Evolutionary conservation across 2,329 filamentous ascomycete genomes (phyloP).

Genomic region (Neofusicoccum sp.): DNA sequence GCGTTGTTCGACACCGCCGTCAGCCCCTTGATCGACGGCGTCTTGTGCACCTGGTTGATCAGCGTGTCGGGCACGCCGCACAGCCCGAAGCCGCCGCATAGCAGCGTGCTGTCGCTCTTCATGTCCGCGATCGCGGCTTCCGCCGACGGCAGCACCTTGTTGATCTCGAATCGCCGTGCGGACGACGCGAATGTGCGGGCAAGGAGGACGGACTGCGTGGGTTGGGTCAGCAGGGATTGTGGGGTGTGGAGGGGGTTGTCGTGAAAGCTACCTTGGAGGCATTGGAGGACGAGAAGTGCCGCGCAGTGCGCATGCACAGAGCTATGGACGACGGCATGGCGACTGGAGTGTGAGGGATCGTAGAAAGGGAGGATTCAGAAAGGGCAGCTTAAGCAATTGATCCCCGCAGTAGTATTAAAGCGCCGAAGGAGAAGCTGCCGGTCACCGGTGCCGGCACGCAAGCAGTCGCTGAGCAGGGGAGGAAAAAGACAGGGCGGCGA

Average conservation of each 20-base stretch:
- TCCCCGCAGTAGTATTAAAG: not conserved
- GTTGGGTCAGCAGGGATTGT: not conserved
- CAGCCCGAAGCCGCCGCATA: constrained; percentile 44
- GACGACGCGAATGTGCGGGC: constrained; percentile 40
- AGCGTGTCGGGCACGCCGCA: constrained; percentile 43
- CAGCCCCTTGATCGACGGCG: constrained; percentile 53
- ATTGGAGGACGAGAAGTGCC: constrained; percentile 9
- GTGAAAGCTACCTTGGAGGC: constrained; percentile 11
- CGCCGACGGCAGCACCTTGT: constrained; percentile 43
- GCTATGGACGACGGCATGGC: constrained; percentile 17
- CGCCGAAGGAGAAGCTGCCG: not conserved
- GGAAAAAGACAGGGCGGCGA: not conserved
- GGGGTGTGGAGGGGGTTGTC: not conserved
- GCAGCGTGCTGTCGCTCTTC: constrained; percentile 39
- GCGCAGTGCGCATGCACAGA: constrained; percentile 20
- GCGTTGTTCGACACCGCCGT: constrained; percentile 84
- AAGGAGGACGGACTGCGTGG: constrained; percentile 24
- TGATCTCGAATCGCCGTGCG: constrained; percentile 37
- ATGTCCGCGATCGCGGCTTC: constrained; percentile 43
- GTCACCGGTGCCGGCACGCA: not conserved
- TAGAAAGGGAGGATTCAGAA: not conserved
- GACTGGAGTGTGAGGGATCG: not conserved
- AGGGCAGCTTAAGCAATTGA: not conserved
- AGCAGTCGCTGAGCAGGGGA: not conserved
- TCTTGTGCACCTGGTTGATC: constrained; percentile 42